Conservation (phyloP, 2,329 filamentous ascomycete genomes). For the Blastomyces gilchristii region DNA sequence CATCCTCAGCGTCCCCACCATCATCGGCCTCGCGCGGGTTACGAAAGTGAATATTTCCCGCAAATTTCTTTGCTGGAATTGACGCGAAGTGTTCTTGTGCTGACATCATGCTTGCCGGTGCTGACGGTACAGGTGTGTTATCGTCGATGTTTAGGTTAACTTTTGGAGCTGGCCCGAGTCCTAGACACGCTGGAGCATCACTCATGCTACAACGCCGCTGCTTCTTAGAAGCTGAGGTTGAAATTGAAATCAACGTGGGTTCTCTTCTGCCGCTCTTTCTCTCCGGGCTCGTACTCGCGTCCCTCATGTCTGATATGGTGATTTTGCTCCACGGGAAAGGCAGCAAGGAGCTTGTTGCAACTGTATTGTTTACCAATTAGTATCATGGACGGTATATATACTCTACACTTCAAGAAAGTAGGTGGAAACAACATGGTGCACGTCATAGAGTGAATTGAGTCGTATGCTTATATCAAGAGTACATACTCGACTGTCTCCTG, state of each 20-base stretch:
- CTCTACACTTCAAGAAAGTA: too few relatives aligned
- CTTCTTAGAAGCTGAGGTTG: conserved; percentile 3
- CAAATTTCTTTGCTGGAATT: neutral
- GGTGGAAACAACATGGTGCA: neutral
- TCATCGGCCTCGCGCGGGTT: neutral
- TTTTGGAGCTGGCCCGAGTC: conserved; percentile 4
- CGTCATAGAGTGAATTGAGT: neutral
- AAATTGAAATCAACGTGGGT: neutral
- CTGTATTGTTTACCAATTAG: neutral
- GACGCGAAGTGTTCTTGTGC: neutral
- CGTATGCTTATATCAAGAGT: neutral
- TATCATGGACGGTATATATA: neutral
- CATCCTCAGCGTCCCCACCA: neutral
- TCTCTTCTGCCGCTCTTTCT: neutral
- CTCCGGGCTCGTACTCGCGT: neutral
- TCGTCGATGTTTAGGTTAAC: neutral
- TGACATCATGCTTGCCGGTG: neutral
- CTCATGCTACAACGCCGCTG: conserved; percentile 23
- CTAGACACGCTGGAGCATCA: conserved; percentile 17
- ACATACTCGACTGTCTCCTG: neutral
- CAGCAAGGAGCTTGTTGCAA: neutral
- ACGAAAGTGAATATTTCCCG: neutral
- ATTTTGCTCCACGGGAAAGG: conserved; percentile 2
- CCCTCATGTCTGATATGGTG: neutral
- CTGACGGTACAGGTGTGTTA: neutral